Conservation (phyloP, 2,329 filamentous ascomycete genomes). For the Colletotrichum truncatum region DNA sequence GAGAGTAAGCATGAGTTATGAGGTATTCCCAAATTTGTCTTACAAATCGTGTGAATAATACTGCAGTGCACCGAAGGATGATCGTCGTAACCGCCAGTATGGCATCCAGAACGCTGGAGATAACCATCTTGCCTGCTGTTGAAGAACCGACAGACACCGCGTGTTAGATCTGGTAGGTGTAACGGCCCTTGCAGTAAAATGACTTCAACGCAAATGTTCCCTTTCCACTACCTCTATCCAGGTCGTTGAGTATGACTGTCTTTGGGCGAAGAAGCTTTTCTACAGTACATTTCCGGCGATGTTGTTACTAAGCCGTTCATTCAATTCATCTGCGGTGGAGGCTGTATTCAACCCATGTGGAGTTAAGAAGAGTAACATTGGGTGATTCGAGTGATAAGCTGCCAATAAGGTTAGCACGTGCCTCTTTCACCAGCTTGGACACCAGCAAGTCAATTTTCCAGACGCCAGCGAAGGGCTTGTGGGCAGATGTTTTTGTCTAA, state of each 20-base stretch:
- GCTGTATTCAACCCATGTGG: background rate
- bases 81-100: conserved; percentile 1
- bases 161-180: too few species aligned
- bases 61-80: background rate
- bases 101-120: background rate
- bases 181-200: too few species aligned
- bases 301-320: background rate
- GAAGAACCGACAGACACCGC: too few species aligned
- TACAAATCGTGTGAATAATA: conserved; percentile 19
- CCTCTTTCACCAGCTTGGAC: background rate
- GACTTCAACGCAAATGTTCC: too few species aligned
- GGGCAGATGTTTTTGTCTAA: background rate
- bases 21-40: background rate
- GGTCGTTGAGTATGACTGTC: too few species aligned
- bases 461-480: background rate
- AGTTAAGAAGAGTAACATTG: background rate
- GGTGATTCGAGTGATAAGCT: background rate
- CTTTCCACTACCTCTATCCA: too few species aligned
- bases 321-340: background rate
- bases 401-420: background rate
- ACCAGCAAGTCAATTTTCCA: background rate
- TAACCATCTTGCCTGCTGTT: background rate
- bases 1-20: background rate
- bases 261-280: too few species aligned
- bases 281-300: too few species aligned